A percentile compares a stretch with the other conserved stretches of the same genome.
Conservation (phyloP, 164 flowering plant species). For the Nymphaea thermarum region DNA sequence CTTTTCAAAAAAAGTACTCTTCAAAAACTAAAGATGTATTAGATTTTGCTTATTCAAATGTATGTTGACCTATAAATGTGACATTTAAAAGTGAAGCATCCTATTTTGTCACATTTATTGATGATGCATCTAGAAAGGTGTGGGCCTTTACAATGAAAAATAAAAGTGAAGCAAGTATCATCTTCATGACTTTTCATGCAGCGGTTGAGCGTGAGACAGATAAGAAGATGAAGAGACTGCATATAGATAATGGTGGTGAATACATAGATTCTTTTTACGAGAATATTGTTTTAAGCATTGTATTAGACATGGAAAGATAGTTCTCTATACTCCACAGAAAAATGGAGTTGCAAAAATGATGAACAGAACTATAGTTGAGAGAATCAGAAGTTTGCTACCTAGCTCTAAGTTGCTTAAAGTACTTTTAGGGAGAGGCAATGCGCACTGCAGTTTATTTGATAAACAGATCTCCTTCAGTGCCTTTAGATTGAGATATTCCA, state of each 20-base stretch:
- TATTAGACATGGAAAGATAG: background rate
- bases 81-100: background rate
- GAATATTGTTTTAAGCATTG: background rate
- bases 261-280: background rate
- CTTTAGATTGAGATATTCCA: background rate
- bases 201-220: no score
- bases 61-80: background rate
- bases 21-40: background rate
- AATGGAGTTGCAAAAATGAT: background rate
- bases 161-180: background rate
- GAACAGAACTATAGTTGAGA: background rate
- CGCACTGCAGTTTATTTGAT: background rate
- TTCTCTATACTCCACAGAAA: background rate
- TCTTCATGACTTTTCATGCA: background rate
- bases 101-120: background rate
- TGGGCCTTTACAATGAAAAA: background rate
- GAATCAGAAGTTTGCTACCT: background rate
- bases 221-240: no score
- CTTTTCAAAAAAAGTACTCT: background rate
- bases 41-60: background rate
- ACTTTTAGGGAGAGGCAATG: background rate
- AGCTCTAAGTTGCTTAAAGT: background rate
- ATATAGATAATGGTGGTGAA: background rate
- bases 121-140: background rate
- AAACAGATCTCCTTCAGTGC: background rate